These are phyloP conservation scores for Macrolepiota fuliginosa DNA, from an alignment of 768 basidiomycete genomes.

Conservation along the genomic window DNA sequence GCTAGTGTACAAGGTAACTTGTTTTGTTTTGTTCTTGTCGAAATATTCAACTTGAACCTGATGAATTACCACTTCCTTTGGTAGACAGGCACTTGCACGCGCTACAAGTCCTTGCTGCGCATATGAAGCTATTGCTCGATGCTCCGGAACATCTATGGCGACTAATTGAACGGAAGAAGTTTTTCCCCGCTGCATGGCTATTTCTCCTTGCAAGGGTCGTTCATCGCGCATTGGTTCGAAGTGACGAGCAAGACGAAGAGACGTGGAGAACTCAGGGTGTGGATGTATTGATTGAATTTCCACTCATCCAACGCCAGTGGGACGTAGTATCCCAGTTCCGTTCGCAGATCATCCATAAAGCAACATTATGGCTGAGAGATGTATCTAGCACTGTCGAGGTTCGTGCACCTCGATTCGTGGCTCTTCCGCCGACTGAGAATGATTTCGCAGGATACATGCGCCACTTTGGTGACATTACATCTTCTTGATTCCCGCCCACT, in stretches of 20 bases:
- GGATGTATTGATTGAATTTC: constrained; percentile 74
- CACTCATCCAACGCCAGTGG: constrained; percentile 91
- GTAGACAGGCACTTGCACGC: constrained; percentile 66
- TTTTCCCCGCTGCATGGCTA: constrained; percentile 83
- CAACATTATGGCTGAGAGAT: constrained; percentile 79
- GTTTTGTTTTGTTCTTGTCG: constrained; percentile 12
- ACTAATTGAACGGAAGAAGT: constrained; percentile 75
- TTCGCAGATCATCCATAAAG: constrained; percentile 83
- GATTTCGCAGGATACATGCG: constrained; percentile 59
- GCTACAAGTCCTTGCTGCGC: constrained; percentile 77
- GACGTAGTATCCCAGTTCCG: constrained; percentile 85
- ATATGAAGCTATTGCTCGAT: constrained; percentile 89
- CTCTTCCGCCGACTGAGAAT: not conserved
- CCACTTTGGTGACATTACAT: constrained; percentile 79
- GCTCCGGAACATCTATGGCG: constrained; percentile 92
- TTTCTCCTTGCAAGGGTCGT: constrained; percentile 86
- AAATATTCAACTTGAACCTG: not conserved
- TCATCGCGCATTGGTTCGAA: constrained; percentile 65
- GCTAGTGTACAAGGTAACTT: constrained; percentile 41
- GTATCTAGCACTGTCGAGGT: constrained; percentile 51
- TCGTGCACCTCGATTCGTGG: constrained; percentile 16
- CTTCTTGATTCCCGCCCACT: constrained; percentile 87
- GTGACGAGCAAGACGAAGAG: constrained; percentile 64
- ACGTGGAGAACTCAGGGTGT: constrained; percentile 59
- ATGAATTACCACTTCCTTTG: not conserved